phyloP scores from a whole-genome alignment of 2,329 filamentous ascomycete genomes.

The Diaporthe velutina region DNA sequence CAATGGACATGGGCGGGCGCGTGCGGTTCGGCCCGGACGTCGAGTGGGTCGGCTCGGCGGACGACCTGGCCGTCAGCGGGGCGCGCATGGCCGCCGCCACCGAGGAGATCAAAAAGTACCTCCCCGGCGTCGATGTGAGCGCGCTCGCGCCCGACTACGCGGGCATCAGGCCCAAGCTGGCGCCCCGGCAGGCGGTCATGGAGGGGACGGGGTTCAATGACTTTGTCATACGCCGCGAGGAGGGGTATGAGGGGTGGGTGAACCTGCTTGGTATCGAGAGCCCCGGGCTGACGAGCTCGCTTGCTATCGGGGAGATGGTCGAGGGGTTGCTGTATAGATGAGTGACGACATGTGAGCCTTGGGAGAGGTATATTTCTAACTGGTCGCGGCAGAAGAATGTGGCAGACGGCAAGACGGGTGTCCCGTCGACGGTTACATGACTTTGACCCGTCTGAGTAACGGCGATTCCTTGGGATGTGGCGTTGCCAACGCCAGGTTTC shows the following conservation, averaged over 20 bases:
- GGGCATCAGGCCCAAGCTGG: conserved; percentile 90
- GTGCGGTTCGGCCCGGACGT: conserved; percentile 95
- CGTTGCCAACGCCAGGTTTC: not conserved
- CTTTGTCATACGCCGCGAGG: conserved; percentile 83
- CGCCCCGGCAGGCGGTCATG: conserved; percentile 65
- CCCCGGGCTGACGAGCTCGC: conserved; percentile 86
- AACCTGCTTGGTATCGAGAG: conserved; percentile 95
- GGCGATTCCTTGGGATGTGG: not conserved
- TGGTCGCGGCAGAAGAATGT: not conserved
- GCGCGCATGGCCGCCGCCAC: conserved; percentile 76
- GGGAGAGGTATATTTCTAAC: no score
- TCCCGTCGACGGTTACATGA: not conserved
- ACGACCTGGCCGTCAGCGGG: conserved; percentile 77
- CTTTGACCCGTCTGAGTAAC: no score
- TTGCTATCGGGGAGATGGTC: conserved; percentile 89
- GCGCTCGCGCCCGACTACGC: conserved; percentile 86
- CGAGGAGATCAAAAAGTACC: conserved; percentile 80
- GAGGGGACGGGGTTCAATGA: conserved; percentile 81
- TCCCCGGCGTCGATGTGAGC: conserved; percentile 77
- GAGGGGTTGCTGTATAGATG: conserved; percentile 60
- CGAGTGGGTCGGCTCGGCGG: conserved; percentile 85
- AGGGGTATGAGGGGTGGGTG: conserved; percentile 85
- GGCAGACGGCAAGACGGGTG: not conserved
- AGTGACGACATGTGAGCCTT: not conserved
- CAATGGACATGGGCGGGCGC: conserved; percentile 86